Conservation (phyloP, 495 filamentous ascomycete genomes). For the Tuber indicum region DNA sequence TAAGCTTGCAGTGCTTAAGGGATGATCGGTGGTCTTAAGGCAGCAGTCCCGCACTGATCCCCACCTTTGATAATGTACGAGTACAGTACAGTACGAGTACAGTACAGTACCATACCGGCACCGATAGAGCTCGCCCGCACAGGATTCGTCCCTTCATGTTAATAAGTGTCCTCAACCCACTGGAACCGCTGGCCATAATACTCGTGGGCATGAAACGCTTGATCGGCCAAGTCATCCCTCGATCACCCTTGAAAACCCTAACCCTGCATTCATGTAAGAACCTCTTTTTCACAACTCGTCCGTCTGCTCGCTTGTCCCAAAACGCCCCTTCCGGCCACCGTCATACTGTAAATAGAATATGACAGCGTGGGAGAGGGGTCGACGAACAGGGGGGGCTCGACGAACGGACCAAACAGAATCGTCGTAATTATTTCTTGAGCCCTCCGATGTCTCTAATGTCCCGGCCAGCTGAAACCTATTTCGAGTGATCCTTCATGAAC, state of each 20-base stretch:
- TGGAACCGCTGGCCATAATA: background rate
- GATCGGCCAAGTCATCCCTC: constrained; percentile 1
- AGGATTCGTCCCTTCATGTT: background rate
- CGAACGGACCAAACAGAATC: no score
- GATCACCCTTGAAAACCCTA: background rate
- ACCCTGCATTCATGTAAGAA: background rate
- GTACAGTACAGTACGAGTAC: no score
- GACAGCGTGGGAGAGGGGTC: no score
- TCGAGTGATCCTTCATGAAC: background rate
- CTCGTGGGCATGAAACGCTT: background rate
- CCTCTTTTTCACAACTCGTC: no score
- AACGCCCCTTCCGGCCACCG: background rate
- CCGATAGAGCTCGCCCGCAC: no score
- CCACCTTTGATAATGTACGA: background rate
- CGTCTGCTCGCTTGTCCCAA: background rate
- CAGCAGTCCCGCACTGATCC: constrained; percentile 1
- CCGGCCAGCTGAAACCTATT: background rate
- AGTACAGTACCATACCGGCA: background rate
- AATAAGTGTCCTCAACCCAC: background rate
- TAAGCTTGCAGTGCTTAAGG: background rate
- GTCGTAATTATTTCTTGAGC: no score
- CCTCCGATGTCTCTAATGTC: background rate
- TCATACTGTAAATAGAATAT: background rate
- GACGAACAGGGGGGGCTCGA: no score
- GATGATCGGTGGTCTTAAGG: background rate